Conservation (phyloP, 2,329 filamentous ascomycete species). For the Cladophialophora bantiana region DNA sequence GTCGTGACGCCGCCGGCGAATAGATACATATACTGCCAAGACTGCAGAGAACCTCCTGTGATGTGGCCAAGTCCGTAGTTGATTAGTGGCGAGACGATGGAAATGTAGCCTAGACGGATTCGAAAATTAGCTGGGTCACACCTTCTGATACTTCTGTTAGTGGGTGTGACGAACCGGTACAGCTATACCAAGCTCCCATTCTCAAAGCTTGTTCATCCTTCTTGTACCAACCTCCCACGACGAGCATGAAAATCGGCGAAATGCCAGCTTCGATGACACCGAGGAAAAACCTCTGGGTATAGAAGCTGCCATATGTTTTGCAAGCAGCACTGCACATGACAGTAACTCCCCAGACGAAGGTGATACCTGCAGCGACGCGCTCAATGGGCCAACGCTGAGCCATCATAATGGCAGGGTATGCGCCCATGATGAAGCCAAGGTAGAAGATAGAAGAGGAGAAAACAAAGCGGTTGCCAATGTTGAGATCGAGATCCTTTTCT, state of each 20-base stretch:
- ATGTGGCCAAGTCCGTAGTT: constrained; percentile 74
- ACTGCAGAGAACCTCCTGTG: constrained; percentile 57
- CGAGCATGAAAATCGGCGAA: constrained; percentile 70
- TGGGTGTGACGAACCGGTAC: constrained; percentile 22
- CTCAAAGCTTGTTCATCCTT: constrained; percentile 69
- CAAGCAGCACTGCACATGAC: constrained; percentile 74
- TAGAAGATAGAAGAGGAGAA: constrained; percentile 58
- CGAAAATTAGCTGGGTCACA: neutral
- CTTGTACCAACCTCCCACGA: constrained; percentile 68
- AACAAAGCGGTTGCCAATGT: constrained; percentile 51
- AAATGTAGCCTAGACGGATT: constrained; percentile 44
- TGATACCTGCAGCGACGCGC: constrained; percentile 66
- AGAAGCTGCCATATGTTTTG: constrained; percentile 67
- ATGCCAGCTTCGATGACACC: constrained; percentile 68
- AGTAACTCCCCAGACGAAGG: constrained; percentile 70
- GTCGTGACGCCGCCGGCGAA: constrained; percentile 69
- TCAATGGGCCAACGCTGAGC: constrained; percentile 71
- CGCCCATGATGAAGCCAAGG: constrained; percentile 76
- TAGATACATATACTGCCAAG: constrained; percentile 76
- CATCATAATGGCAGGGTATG: constrained; percentile 75
- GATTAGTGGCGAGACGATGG: constrained; percentile 55
- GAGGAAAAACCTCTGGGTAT: constrained; percentile 69
- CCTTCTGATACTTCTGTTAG: neutral
- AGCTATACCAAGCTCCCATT: constrained; percentile 71
- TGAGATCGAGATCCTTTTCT: constrained; percentile 50